Base-by-base conservation (phyloP, 1,139 yeast species). In the Geotrichum reessii region DNA sequence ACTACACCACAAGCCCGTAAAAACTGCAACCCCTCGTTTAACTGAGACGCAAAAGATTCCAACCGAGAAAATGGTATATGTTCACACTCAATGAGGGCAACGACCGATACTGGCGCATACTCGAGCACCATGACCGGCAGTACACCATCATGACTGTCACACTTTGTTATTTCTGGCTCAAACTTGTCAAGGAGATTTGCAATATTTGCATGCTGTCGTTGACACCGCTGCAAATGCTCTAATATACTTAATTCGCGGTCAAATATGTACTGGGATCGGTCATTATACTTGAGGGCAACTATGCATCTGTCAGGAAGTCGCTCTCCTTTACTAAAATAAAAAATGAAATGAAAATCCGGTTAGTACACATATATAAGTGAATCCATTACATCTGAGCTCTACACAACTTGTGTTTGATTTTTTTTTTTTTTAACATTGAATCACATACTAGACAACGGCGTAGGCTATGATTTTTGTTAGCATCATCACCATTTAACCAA, bases 1-100 rank as follows among this genome's bases (percentile, higher is more conserved):
- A 93, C 80, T 11, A 93, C 97, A 61, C 96, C 79, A 70, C 91
- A 91, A 67, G 91, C 97, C 72, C 93, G 99, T 69, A 98, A 92
- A 71, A 90, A 93, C 78, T 87, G 82, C 56, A 92, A 85, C 1
- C 99, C 99, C 68, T 87, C 86, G 58, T 93, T 78, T 60, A 93
- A 74, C 73, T 93, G 99, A 76, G 85, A 91, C 90, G 90, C 91
- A 72, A 93, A 93, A 56, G 91, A 85, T 74, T 90, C 90, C 58
- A 92, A 33, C 11, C 40, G 42, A 3, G 52, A 19, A 47, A 58
- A 58, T 9, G 61, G 61, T 11, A 53, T 21, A 17, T 55, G 12
- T 24, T 17, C 47, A 22, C 55, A 44, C 21, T 58, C 61, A 5
- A 58, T 14, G 24, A 58, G 40, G 11, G 14, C 22, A 12, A 56